phyloP scores from a whole-genome alignment of 495 filamentous ascomycete genomes.

The Neurospora cerealis region DNA sequence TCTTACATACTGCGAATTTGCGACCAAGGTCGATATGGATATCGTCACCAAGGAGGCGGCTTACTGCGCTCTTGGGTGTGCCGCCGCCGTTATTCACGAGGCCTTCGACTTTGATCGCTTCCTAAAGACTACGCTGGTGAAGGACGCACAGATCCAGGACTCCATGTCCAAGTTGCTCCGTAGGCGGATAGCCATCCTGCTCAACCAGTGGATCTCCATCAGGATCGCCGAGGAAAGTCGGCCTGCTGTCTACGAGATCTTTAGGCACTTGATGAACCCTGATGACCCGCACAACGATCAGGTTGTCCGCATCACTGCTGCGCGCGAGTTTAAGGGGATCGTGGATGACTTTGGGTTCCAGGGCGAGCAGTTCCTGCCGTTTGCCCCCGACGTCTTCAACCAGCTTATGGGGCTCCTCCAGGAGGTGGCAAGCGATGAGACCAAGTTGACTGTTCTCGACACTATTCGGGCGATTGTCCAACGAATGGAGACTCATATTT shows the following conservation, averaged over 20 bases:
- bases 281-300: slow-evolving; percentile 75
- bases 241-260: slow-evolving; percentile 76
- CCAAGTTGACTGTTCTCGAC: slow-evolving; percentile 75
- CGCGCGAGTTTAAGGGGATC: slow-evolving; percentile 66
- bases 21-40: slow-evolving; percentile 56
- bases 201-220: slow-evolving; percentile 83
- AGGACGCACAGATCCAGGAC: slow-evolving; percentile 67
- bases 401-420: slow-evolving; percentile 64
- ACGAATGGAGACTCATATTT: slow-evolving; percentile 65
- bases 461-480: slow-evolving; percentile 72
- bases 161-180: slow-evolving; percentile 79
- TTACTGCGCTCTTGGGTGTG: slow-evolving; percentile 83
- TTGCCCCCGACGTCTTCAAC: slow-evolving; percentile 55
- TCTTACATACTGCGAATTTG: slow-evolving; percentile 64
- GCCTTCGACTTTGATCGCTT: slow-evolving; percentile 73
- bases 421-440: slow-evolving; percentile 75
- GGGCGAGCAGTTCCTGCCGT: slow-evolving; percentile 59
- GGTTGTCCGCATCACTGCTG: slow-evolving; percentile 85
- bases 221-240: slow-evolving; percentile 53
- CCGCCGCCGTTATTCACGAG: slow-evolving; percentile 61
- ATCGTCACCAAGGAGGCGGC: slow-evolving; percentile 84
- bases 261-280: slow-evolving; percentile 73
- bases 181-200: slow-evolving; percentile 73
- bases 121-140: slow-evolving; percentile 59
- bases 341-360: slow-evolving; percentile 79